Conservation (phyloP, 495 filamentous ascomycete species). For the Astrothelium macrocarpum region DNA sequence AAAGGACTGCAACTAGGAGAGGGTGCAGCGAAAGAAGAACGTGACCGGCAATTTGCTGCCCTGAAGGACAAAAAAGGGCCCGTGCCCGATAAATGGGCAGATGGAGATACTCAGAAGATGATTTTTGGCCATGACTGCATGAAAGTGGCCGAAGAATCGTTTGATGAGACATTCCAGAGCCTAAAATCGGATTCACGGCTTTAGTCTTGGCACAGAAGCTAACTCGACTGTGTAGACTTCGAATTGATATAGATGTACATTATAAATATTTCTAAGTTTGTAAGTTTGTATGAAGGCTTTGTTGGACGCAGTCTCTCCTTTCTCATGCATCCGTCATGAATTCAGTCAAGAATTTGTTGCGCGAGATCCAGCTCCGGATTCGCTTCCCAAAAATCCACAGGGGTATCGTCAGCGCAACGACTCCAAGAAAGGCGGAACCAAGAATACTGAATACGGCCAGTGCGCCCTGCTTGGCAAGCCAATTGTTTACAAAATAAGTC, state of each 20-base stretch:
- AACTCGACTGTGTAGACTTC: not conserved
- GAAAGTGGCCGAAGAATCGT: constrained; percentile 49
- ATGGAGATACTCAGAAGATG: constrained; percentile 65
- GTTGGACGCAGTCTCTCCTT: not conserved
- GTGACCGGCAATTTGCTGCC: constrained; percentile 60
- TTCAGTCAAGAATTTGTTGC: constrained; percentile 36
- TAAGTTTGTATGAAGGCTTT: not conserved
- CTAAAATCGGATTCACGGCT: not conserved
- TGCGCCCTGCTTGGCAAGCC: constrained; percentile 38
- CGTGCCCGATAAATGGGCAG: constrained; percentile 72
- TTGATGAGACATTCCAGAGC: constrained; percentile 40
- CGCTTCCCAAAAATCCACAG: constrained; percentile 48
- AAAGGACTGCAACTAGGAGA: constrained; percentile 63
- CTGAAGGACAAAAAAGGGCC: constrained; percentile 49
- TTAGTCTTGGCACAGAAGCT: not conserved
- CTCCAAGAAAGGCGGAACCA: constrained; percentile 37
- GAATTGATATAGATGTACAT: not conserved
- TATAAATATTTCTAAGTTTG: not conserved
- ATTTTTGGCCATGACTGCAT: constrained; percentile 66
- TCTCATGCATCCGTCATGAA: constrained; percentile 41
- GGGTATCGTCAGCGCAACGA: constrained; percentile 42
- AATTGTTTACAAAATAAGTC: constrained; percentile 46
- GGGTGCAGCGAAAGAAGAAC: constrained; percentile 63
- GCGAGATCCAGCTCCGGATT: constrained; percentile 36
- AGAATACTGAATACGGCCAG: constrained; percentile 44